phyloP scores from a whole-genome alignment of 805 yeast species.

The Yamadazyma olivae region DNA sequence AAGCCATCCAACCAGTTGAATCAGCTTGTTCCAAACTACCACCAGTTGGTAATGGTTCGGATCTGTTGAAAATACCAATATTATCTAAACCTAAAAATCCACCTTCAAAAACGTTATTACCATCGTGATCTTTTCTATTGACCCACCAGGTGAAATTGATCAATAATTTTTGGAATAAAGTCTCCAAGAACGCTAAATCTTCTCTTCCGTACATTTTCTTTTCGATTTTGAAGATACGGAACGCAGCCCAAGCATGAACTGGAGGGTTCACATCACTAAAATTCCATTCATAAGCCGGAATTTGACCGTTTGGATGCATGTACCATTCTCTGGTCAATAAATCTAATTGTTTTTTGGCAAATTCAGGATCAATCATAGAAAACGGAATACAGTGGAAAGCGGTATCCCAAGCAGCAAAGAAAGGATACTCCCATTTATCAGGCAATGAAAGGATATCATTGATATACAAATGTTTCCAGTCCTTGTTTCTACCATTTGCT shows the following conservation, averaged over 20 bases:
- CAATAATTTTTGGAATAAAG: conserved; percentile 88
- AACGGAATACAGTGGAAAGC: conserved; percentile 93
- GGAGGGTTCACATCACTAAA: conserved; percentile 96
- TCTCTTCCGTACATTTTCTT: conserved; percentile 78
- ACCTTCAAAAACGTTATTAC: conserved; percentile 89
- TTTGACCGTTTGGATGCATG: conserved; percentile 97
- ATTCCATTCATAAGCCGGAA: conserved; percentile 97
- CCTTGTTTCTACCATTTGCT: conserved; percentile 82
- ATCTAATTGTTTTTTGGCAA: conserved; percentile 86
- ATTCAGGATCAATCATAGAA: conserved; percentile 90
- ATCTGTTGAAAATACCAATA: conserved; percentile 88
- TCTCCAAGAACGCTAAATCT: conserved; percentile 79
- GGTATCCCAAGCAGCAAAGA: conserved; percentile 96
- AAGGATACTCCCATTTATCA: conserved; percentile 95
- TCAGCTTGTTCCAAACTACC: conserved; percentile 91
- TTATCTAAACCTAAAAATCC: conserved; percentile 92
- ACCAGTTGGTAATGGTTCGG: conserved; percentile 91
- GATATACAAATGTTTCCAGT: conserved; percentile 86
- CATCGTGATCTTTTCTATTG: conserved; percentile 81
- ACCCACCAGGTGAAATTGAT: conserved; percentile 98
- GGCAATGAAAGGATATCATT: conserved; percentile 88
- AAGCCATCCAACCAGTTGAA: conserved; percentile 98
- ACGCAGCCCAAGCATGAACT: conserved; percentile 95
- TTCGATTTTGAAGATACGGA: conserved; percentile 83
- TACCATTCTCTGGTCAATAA: conserved; percentile 91